Evolutionary conservation across 2,329 filamentous ascomycete genomes (phyloP).

Genomic region (Allantophomopsis cytisporea): DNA sequence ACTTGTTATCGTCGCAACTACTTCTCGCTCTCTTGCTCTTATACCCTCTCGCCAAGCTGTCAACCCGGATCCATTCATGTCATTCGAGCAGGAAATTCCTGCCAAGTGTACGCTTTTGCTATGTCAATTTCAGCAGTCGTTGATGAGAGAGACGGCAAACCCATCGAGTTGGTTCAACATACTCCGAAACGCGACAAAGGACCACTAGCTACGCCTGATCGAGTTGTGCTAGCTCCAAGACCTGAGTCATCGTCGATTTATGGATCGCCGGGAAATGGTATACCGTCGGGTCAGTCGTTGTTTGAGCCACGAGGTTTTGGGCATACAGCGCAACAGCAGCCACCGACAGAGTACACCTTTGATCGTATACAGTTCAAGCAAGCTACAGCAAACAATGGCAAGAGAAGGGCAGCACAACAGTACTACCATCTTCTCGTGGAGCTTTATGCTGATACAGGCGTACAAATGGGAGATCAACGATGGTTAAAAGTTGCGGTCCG

Average conservation of each 20-base stretch:
- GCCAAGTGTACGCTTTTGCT: slow-evolving; percentile 40
- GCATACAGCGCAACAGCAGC: slow-evolving; percentile 7
- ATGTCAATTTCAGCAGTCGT: slow-evolving; percentile 56
- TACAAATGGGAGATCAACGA: slow-evolving; percentile 17
- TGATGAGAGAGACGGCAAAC: slow-evolving; percentile 46
- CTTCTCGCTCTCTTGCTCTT: slow-evolving; percentile 53
- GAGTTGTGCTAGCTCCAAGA: slow-evolving; percentile 21
- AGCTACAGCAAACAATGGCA: slow-evolving; percentile 64
- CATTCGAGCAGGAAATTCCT: slow-evolving; percentile 8
- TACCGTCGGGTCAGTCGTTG: slow-evolving; percentile 4
- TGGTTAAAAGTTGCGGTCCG: slow-evolving; percentile 45
- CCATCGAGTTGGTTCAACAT: slow-evolving; percentile 61
- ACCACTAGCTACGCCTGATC: slow-evolving; percentile 47
- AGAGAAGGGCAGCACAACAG: slow-evolving; percentile 58
- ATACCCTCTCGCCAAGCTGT: slow-evolving; percentile 35
- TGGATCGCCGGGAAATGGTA: slow-evolving; percentile 6
- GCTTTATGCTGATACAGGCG: slow-evolving; percentile 41
- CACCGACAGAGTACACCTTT: slow-evolving; percentile 28
- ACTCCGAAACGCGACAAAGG: slow-evolving; percentile 63
- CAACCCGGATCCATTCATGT: slow-evolving; percentile 27
- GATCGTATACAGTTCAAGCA: slow-evolving; percentile 67
- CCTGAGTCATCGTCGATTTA: slow-evolving; percentile 13
- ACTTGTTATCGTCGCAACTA: slow-evolving; percentile 66
- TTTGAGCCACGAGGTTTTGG: slow-evolving; percentile 5
- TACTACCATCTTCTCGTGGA: slow-evolving; percentile 62